Evolutionary conservation across 352 stramenopile species (phyloP).

Genomic region (Blastocystis sp.): DNA sequence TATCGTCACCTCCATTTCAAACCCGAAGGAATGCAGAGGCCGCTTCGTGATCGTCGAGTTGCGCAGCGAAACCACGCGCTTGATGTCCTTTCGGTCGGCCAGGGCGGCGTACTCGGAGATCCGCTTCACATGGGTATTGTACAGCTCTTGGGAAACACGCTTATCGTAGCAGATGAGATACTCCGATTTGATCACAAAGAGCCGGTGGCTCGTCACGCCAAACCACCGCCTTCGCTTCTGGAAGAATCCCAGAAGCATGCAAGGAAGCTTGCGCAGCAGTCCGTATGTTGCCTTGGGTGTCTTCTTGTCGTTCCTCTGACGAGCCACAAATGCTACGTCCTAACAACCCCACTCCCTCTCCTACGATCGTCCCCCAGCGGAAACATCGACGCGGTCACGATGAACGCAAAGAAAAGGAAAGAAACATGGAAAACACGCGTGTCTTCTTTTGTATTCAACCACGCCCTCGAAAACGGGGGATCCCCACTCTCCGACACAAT

Average conservation of each 20-base stretch:
- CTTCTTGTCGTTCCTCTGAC: neutral
- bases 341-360: neutral
- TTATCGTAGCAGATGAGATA: slow-evolving; percentile 70
- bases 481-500: too few relatives aligned
- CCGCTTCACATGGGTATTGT: neutral
- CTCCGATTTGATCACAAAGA: slow-evolving; percentile 69
- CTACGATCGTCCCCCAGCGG: neutral
- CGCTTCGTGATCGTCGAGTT: slow-evolving; percentile 29
- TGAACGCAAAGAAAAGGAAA: too few relatives aligned
- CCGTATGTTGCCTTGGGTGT: slow-evolving; percentile 39
- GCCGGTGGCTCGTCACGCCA: slow-evolving; percentile 39
- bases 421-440: too few relatives aligned
- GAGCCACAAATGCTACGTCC: neutral
- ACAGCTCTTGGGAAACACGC: slow-evolving; percentile 10
- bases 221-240: slow-evolving; percentile 23
- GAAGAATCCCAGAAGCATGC: slow-evolving; percentile 49
- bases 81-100: slow-evolving; percentile 54
- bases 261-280: slow-evolving; percentile 59
- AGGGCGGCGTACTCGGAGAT: slow-evolving; percentile 32
- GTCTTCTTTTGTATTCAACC: too few relatives aligned
- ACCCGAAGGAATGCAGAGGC: neutral
- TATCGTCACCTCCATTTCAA: neutral
- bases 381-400: neutral
- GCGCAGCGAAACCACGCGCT: slow-evolving; percentile 39
- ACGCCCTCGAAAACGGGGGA: too few relatives aligned